phyloP scores from a whole-genome alignment of 1,284 basidiomycete genomes.

The Trichosporon inkin region DNA sequence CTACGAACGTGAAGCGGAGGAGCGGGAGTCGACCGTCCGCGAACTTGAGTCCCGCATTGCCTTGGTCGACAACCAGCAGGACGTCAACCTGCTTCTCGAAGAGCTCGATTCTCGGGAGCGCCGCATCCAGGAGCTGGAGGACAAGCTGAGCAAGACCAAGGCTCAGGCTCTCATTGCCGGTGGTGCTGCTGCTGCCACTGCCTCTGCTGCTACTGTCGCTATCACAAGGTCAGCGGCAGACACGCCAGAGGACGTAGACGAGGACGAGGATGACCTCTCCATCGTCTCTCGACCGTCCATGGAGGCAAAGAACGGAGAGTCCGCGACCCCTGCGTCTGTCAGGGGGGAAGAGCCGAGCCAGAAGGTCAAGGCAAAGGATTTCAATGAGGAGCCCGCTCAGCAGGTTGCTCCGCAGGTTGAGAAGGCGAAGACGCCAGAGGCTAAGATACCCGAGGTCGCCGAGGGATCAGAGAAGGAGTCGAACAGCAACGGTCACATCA shows the following conservation, averaged over 20 bases:
- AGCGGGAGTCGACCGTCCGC: slow-evolving; percentile 62
- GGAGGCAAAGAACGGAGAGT: neutral
- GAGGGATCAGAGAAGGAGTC: neutral
- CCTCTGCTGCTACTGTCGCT: slow-evolving; percentile 6
- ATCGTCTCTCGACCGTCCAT: slow-evolving; percentile 1
- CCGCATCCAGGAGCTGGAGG: slow-evolving; percentile 68
- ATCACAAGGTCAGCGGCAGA: neutral
- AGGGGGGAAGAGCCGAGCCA: slow-evolving; percentile 48
- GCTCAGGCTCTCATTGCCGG: slow-evolving; percentile 54
- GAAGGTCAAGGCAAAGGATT: slow-evolving; percentile 7
- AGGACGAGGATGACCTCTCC: slow-evolving; percentile 4
- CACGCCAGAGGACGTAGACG: slow-evolving; percentile 1
- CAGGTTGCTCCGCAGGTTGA: neutral
- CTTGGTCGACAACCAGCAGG: slow-evolving; percentile 56
- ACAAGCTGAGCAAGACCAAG: slow-evolving; percentile 56
- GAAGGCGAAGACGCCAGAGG: neutral
- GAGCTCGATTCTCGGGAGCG: slow-evolving; percentile 78
- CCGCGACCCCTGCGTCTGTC: neutral
- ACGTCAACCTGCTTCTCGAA: slow-evolving; percentile 54
- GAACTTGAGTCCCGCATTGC: slow-evolving; percentile 70
- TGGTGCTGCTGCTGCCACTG: slow-evolving; percentile 55
- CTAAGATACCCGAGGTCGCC: neutral
- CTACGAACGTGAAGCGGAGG: slow-evolving; percentile 72
- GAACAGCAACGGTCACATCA: neutral
- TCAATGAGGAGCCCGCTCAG: neutral